Conservation (phyloP, 2,329 filamentous ascomycete species). For the Diaporthe ilicicola region DNA sequence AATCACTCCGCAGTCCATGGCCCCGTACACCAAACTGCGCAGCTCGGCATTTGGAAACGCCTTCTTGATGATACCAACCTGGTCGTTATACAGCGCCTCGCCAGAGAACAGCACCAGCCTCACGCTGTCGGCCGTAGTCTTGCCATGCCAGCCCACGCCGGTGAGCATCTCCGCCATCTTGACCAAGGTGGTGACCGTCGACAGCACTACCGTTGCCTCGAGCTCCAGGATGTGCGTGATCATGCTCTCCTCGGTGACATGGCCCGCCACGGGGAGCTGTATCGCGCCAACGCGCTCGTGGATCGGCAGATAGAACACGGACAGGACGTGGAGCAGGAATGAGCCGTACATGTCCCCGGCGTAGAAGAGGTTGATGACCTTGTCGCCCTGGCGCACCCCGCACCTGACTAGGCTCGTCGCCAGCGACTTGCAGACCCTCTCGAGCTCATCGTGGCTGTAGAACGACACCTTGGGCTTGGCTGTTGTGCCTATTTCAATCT, state of each 20-base stretch:
- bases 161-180: slow-evolving; percentile 21
- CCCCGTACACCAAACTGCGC: slow-evolving; percentile 11
- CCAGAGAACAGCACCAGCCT: slow-evolving; percentile 22
- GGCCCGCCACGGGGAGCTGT: slow-evolving; percentile 6
- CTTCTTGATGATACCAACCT: neutral
- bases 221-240: slow-evolving; percentile 5
- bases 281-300: neutral
- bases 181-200: slow-evolving; percentile 24
- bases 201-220: slow-evolving; percentile 5
- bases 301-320: slow-evolving; percentile 8
- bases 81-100: slow-evolving; percentile 21
- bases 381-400: slow-evolving; percentile 11
- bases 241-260: slow-evolving; percentile 17
- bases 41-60: slow-evolving; percentile 14
- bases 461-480: slow-evolving; percentile 25
- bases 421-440: neutral
- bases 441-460: slow-evolving; percentile 16
- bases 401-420: slow-evolving; percentile 6
- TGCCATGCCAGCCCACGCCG: neutral
- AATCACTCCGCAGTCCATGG: slow-evolving; percentile 20
- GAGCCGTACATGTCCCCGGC: slow-evolving; percentile 24
- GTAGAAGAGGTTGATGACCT: slow-evolving; percentile 23
- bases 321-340: slow-evolving; percentile 23
- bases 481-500: neutral
- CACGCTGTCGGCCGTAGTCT: neutral